Percentiles rank a stretch among this genome's conserved stretches.
phyloP scores from a whole-genome alignment of 2,329 filamentous ascomycete species.

The Cladophialophora chaetospira region DNA sequence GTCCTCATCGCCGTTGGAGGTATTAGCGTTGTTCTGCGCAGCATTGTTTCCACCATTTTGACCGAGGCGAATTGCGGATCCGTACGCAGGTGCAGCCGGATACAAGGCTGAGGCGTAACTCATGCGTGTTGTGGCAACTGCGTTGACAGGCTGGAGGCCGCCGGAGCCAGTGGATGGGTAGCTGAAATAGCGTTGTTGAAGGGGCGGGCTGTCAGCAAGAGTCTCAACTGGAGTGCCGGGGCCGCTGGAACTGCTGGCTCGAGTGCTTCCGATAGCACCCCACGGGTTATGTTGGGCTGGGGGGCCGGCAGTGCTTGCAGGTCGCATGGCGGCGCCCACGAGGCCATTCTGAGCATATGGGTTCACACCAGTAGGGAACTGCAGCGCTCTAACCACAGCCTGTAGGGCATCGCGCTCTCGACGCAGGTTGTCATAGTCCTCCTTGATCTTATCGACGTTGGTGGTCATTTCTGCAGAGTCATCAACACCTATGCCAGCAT shows the following conservation, averaged over 20 bases:
- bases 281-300: constrained; percentile 16
- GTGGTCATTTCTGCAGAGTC: constrained; percentile 11
- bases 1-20: background rate
- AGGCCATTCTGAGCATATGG: background rate
- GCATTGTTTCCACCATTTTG: background rate
- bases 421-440: constrained; percentile 8
- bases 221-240: background rate
- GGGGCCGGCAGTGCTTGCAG: constrained; percentile 7
- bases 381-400: constrained; percentile 17
- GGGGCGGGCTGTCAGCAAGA: background rate
- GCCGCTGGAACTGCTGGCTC: constrained; percentile 8
- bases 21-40: background rate
- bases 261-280: constrained; percentile 20
- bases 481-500: too few relatives aligned
- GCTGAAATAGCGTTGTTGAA: constrained; percentile 8
- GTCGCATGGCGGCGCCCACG: background rate
- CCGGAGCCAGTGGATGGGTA: background rate
- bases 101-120: constrained; percentile 3
- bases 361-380: constrained; percentile 3
- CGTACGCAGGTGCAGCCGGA: background rate
- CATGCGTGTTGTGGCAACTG: background rate
- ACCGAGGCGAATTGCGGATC: background rate
- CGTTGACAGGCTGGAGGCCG: background rate
- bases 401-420: constrained; percentile 21
- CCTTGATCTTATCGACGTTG: constrained; percentile 6